Conservation (phyloP, 2,329 filamentous ascomycete genomes). For the Pseudopithomyces maydicus region DNA sequence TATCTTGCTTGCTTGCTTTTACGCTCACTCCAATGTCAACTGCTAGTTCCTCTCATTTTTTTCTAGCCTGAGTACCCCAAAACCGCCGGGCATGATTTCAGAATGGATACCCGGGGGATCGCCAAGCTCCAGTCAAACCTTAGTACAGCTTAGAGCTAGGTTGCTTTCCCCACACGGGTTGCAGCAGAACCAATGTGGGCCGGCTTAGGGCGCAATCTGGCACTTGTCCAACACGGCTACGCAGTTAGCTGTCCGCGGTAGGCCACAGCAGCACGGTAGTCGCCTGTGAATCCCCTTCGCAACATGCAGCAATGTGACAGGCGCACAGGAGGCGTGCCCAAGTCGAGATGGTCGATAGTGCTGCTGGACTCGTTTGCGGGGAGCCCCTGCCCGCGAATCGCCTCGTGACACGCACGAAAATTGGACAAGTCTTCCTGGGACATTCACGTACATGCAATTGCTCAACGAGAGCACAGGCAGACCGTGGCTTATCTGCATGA, state of each 20-base stretch:
- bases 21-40: conserved; percentile 20
- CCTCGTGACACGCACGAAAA: background rate
- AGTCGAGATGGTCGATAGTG: background rate
- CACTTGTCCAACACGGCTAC: background rate
- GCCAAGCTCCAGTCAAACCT: conserved; percentile 3
- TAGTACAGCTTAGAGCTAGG: background rate
- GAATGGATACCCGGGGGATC: background rate
- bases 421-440: background rate
- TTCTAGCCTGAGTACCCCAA: background rate
- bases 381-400: background rate
- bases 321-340: conserved; percentile 5
- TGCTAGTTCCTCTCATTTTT: background rate
- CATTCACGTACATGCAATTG: background rate
- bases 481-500: background rate
- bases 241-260: background rate
- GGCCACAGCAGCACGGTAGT: conserved; percentile 1
- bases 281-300: background rate
- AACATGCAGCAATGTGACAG: conserved; percentile 8
- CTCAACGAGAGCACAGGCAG: background rate
- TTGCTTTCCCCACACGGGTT: conserved; percentile 3
- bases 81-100: background rate
- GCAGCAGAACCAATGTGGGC: conserved; percentile 7
- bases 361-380: background rate
- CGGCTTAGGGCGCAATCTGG: conserved; percentile 7
- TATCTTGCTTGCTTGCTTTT: conserved; percentile 27